These are phyloP conservation scores for Bipolaris victoriae DNA, from an alignment of 2,329 filamentous ascomycete genomes.

Conservation along the genomic window DNA sequence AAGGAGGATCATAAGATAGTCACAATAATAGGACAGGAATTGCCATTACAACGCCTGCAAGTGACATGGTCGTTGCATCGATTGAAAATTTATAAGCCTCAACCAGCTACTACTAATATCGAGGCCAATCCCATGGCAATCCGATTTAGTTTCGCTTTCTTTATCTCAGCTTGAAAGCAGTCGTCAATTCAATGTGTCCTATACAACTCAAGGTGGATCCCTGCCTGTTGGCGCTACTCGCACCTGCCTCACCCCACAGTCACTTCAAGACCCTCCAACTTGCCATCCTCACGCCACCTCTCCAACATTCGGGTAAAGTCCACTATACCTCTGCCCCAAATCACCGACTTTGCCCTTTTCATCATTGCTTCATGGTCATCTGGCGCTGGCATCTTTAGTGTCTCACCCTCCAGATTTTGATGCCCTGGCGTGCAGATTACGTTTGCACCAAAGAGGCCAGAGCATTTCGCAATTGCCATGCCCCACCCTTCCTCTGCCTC, in stretches of 20 bases:
- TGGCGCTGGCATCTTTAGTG: slow-evolving; percentile 7
- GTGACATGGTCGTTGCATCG: too few species aligned
- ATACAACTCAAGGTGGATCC: too few species aligned
- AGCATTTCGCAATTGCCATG: slow-evolving; percentile 14
- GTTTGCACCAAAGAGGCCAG: slow-evolving; percentile 8
- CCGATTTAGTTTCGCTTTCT: too few species aligned
- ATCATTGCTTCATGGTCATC: slow-evolving; percentile 16
- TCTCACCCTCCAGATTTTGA: slow-evolving; percentile 16
- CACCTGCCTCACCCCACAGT: background rate
- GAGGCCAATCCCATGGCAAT: too few species aligned
- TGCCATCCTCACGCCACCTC: slow-evolving; percentile 13
- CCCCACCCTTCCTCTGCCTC: slow-evolving; percentile 17
- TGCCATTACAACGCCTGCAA: background rate
- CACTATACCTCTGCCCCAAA: slow-evolving; percentile 13
- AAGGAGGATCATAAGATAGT: background rate
- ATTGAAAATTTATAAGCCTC: too few species aligned
- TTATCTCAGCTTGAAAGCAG: too few species aligned
- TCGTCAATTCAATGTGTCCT: too few species aligned
- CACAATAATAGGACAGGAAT: background rate
- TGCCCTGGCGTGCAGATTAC: slow-evolving; percentile 17
- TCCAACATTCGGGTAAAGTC: slow-evolving; percentile 13
- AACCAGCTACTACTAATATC: too few species aligned
- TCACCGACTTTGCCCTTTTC: slow-evolving; percentile 15
- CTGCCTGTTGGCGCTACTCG: too few species aligned
- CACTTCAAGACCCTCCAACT: slow-evolving; percentile 14